A percentile compares a stretch with the other conserved stretches of the same genome.
Evolutionary conservation across 2,329 filamentous ascomycete species (phyloP).

Genomic region (Pseudocercospora fijiensis): DNA sequence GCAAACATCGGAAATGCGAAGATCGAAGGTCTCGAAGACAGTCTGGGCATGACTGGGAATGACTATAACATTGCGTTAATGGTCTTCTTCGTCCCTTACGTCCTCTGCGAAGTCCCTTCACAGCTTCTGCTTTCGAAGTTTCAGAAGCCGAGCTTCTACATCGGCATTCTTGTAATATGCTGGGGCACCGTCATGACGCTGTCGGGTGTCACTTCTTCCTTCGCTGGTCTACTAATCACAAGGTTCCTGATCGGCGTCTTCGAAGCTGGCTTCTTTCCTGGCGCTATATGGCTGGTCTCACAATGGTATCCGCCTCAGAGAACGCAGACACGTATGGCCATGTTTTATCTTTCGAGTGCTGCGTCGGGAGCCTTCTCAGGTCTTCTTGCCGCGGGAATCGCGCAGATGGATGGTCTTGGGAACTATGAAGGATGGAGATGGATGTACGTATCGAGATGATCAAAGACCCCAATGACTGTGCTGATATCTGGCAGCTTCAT

Average conservation of each 20-base stretch:
- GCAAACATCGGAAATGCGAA: conserved; percentile 57
- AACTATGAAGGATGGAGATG: conserved; percentile 46
- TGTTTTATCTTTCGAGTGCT: conserved; percentile 26
- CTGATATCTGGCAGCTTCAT: conserved; percentile 16
- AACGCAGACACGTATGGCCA: conserved; percentile 25
- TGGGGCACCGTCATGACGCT: conserved; percentile 27
- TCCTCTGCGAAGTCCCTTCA: conserved; percentile 37
- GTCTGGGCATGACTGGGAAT: conserved; percentile 47
- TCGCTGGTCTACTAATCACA: conserved; percentile 68
- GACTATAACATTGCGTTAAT: conserved; percentile 53
- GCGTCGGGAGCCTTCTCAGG: conserved; percentile 30
- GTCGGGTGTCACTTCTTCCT: conserved; percentile 67
- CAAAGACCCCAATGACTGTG: no score
- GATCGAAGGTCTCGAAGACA: conserved; percentile 50
- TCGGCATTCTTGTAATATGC: conserved; percentile 30
- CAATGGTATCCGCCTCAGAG: conserved; percentile 29
- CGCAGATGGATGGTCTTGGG: conserved; percentile 41
- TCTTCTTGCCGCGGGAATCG: conserved; percentile 28
- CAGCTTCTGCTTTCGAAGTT: conserved; percentile 37
- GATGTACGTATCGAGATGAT: conserved; percentile 42
- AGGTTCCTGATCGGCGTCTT: conserved; percentile 75
- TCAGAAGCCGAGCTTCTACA: conserved; percentile 35
- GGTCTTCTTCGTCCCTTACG: conserved; percentile 54
- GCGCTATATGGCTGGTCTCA: conserved; percentile 33
- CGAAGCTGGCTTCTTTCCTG: conserved; percentile 65